A percentile compares a stretch with the other conserved stretches of the same genome.
These are phyloP conservation scores for Ulota crispa DNA, from an alignment of 225 moss, liverwort and hornwort species.

Conservation along the genomic window DNA sequence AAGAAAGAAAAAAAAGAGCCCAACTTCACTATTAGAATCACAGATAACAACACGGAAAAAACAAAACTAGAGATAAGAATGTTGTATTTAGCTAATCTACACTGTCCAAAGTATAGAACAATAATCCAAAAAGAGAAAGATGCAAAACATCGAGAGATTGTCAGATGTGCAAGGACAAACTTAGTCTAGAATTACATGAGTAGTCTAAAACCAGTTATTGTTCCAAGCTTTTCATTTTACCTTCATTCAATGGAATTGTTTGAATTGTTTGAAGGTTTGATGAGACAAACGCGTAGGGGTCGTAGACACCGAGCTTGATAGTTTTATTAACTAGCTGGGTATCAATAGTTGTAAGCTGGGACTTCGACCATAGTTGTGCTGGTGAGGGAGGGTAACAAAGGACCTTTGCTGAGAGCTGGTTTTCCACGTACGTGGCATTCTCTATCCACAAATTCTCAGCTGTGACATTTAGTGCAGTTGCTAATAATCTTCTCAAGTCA, in stretches of 20 bases:
- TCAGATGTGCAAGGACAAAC: too few relatives aligned
- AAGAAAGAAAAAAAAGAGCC: not conserved
- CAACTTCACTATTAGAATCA: not conserved
- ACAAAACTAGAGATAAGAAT: not conserved
- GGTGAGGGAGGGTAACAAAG: conserved; percentile 31
- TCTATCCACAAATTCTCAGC: conserved; percentile 39
- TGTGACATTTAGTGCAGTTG: conserved; percentile 13
- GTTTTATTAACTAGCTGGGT: conserved; percentile 26
- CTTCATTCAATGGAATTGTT: conserved; percentile 16
- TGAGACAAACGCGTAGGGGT: conserved; percentile 42
- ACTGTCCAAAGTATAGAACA: too few relatives aligned
- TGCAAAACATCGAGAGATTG: too few relatives aligned
- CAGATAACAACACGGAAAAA: not conserved
- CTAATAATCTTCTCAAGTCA: conserved; percentile 24
- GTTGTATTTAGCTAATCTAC: too few relatives aligned
- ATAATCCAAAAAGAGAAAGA: too few relatives aligned
- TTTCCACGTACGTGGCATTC: not conserved
- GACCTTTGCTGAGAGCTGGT: conserved; percentile 26
- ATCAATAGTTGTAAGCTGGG: conserved; percentile 25
- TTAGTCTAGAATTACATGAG: too few relatives aligned
- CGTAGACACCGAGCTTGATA: conserved; percentile 29
- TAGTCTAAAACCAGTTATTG: too few relatives aligned
- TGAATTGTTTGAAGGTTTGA: conserved; percentile 36
- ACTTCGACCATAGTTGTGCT: conserved; percentile 28
- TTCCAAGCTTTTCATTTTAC: not conserved